Evolutionary conservation across 140 eudicot species (phyloP), one percentile per base, ranked within the genome.

Genomic region (Senecio squalidus): DNA sequence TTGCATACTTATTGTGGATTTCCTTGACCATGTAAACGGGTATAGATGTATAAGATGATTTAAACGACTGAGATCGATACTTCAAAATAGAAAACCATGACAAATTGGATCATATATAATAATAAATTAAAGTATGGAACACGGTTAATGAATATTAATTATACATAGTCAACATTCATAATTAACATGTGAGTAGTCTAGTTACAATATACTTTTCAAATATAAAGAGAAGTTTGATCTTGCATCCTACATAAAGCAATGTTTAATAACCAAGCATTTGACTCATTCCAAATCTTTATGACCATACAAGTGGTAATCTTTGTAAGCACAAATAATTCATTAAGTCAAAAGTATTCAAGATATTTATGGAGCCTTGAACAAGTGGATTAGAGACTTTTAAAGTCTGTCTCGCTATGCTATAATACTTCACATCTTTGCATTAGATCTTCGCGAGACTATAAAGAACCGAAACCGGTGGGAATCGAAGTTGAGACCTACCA

Each of bases 261-360:
- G 57, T 39, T 56, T 55, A 1, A 61, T 44, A 28, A 61, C 27
- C 18, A 62, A 30, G 25, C 11, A 30, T 46, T 29, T 46, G 74
- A 68, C 74, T 46, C 2, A 36, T 67, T 68, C 66, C 51, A 68
- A 23, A 30, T 45, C 51, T 20, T 56, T 44, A 13, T 45, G 29
- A 56, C 47, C 45, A 45, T 30, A 44, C 44, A 27, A 44, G 36
- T 29, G 7, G 25, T 28, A 29, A 16, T 16, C 30, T 29, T 3
- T 16, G 52, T 64, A 36, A 64, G 48, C 60, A 24, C 11, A 14
- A 4, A 49, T n/a, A 33, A 14, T 64, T 34, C 27, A 36, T 23
- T 33, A 55, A 21, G 47, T 67, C 64, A 54, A 62, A n/a, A 17
- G 6, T 40, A 20, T 36, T 41, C n/a, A 40, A 39, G 6, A 26